Base-by-base conservation (phyloP, 2,329 filamentous ascomycete species). In the Sarocladiaceae sp. region DNA sequence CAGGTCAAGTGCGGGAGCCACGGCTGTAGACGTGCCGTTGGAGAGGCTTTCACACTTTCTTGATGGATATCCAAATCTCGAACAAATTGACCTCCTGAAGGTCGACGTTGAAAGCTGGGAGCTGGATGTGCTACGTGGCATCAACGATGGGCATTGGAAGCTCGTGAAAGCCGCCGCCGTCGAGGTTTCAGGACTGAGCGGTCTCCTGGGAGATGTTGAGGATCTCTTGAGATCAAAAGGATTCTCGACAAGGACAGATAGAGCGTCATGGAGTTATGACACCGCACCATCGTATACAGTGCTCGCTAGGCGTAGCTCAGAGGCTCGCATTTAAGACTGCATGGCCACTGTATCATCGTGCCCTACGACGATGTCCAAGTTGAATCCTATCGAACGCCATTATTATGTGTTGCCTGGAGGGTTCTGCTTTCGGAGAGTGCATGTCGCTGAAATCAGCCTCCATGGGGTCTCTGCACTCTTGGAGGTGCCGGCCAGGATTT, bases 71-170 rank as follows among this genome's bases (percentile, higher is more conserved):
- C 33, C 46, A 3, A 55, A 51, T 13, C 20, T 61, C 22, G 44
- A 42, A 11, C 48, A 51, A 7, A 59, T 63, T 33, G 60, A 63
- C 39, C 36, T 64, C n/a, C 52, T 64, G 46, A 64, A 64, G 53
- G 53, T 63, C 15, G 62, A 64, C 33, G 60, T 64, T 5, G 61
- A 63, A 50, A 57, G 59, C 13, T 54, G 46, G 5, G 61, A 64
- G 46, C 42, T 64, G 15, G 57, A 56, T 2, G 58, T 62, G 4
- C 44, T 62, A 2, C 28, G 47, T 2, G 61, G 60, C 13, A 13
- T 64, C 6, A 56, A 59, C 37, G 59, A 60, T 25, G 35, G n/a
- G 2, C 55, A 63, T 40, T 63, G 59, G 60, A 31, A 15, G 2
- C 47, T 56, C 28, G 47, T 60, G n/a, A 47, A 48, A 3, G 61